Conservation (phyloP, 2,329 filamentous ascomycete genomes). For the Verticillium nonalfalfae region DNA sequence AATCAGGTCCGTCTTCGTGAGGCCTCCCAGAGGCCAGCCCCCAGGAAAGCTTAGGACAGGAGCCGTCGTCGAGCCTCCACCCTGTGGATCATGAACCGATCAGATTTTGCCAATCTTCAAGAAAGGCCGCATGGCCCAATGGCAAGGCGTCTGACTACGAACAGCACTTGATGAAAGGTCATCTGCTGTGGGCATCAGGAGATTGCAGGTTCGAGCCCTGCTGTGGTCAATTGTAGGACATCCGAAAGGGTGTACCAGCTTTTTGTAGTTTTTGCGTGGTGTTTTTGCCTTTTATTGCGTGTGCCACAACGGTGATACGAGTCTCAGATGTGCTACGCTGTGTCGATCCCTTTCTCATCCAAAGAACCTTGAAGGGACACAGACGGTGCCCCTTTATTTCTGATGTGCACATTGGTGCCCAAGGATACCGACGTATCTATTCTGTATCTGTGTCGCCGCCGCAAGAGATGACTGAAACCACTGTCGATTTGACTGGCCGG, state of each 20-base stretch:
- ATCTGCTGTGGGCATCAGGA: background rate
- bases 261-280: too few relatives aligned
- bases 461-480: too few relatives aligned
- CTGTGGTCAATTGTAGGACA: background rate
- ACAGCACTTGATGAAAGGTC: background rate
- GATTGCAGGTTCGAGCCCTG: background rate
- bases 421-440: background rate
- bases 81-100: background rate
- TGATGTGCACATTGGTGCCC: background rate
- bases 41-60: background rate
- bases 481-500: too few relatives aligned
- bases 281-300: background rate
- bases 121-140: constrained; percentile 23
- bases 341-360: background rate
- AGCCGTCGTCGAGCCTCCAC: background rate
- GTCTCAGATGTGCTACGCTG: background rate
- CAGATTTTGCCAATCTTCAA: background rate
- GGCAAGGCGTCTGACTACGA: constrained; percentile 38
- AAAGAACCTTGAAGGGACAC: background rate
- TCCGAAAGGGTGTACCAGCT: background rate
- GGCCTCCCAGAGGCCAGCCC: background rate
- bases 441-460: too few relatives aligned
- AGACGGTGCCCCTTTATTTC: background rate
- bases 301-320: background rate
- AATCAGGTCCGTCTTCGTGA: background rate